These are phyloP conservation scores for Neonectria magnoliae DNA, from an alignment of 2,329 filamentous ascomycete species.

Conservation along the genomic window DNA sequence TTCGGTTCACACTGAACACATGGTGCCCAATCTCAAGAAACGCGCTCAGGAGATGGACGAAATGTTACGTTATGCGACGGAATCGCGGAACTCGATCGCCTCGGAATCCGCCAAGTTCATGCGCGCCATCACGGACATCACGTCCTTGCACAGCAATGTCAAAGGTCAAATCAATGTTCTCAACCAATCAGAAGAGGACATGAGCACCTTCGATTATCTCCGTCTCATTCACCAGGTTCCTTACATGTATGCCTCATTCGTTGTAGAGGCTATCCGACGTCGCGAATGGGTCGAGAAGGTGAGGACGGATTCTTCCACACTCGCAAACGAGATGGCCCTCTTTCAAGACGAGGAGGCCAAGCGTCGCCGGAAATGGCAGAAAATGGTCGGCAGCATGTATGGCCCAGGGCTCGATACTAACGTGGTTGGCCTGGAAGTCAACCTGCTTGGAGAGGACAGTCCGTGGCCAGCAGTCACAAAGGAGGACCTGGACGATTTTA, in stretches of 20 bases:
- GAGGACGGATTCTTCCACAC: conserved; percentile 82
- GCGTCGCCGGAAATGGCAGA: conserved; percentile 89
- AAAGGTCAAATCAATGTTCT: conserved; percentile 78
- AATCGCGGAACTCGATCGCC: conserved; percentile 75
- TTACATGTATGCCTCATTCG: conserved; percentile 87
- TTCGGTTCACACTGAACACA: conserved; percentile 69
- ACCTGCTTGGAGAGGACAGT: conserved; percentile 80
- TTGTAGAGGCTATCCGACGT: conserved; percentile 85
- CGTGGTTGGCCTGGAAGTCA: conserved; percentile 84
- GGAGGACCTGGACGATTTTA: conserved; percentile 79
- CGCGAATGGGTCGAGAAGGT: conserved; percentile 94
- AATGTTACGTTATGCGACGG: conserved; percentile 66
- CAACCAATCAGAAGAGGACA: conserved; percentile 77
- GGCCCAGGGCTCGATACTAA: conserved; percentile 74
- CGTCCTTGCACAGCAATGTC: conserved; percentile 76
- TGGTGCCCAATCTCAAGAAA: conserved; percentile 67
- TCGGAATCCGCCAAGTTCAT: conserved; percentile 77
- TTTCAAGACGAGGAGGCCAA: conserved; percentile 95
- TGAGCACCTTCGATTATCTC: conserved; percentile 83
- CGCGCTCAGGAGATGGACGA: conserved; percentile 70
- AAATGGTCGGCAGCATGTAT: conserved; percentile 80
- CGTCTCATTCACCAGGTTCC: conserved; percentile 85
- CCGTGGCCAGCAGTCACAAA: conserved; percentile 82
- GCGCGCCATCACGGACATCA: conserved; percentile 83
- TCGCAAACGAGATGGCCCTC: conserved; percentile 92